Base-by-base conservation (phyloP, 73 alveolate species). In the Breviolum minutum region DNA sequence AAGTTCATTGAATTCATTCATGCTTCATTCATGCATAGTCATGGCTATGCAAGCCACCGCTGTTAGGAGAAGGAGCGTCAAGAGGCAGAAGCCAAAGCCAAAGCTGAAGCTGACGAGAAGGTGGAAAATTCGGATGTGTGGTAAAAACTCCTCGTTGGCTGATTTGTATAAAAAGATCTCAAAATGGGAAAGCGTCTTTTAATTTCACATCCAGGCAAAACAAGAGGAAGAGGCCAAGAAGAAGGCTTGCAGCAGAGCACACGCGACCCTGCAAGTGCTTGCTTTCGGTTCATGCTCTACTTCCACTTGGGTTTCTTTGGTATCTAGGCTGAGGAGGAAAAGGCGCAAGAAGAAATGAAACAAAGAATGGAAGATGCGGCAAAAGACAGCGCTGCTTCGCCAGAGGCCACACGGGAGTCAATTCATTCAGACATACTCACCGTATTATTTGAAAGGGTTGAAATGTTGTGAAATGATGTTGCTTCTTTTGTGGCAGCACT, bases 81-180 rank as follows among this genome's bases (percentile, higher is more conserved):
- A 27, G 94, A 86, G 79, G 94, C 94, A 19, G 94, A 86, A 29
- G 94, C 94, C 77, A 86, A 86, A 26, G 94, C 94, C 66, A 86
- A 86, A 86, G 94, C 94, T 63, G 94, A 86, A 79, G 94, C 94
- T 29, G 94, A 86, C 29, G 94, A 86, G 94, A 86, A 86, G 94
- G 94, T 19, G 91, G 48, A 13, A 20, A 54, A 26, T 26, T 13
- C 40, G 30, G 48, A n/a, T 8, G 30, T 30, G 19, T 5, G 82
- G 17, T 73, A 40, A 73, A 73, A 19, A 12, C 48, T 16, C 29
- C 54, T 16, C 9, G 82, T 40, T 73, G 82, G 24, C 20, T 9
- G 54, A 19, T 22, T 73, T n/a, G n/a, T n/a, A n/a, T n/a, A n/a
- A n/a, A n/a, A n/a, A n/a, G n/a, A n/a, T n/a, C n/a, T n/a, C n/a